phyloP scores from a whole-genome alignment of 2,329 filamentous ascomycete species.

The Aspergillus sp. region DNA sequence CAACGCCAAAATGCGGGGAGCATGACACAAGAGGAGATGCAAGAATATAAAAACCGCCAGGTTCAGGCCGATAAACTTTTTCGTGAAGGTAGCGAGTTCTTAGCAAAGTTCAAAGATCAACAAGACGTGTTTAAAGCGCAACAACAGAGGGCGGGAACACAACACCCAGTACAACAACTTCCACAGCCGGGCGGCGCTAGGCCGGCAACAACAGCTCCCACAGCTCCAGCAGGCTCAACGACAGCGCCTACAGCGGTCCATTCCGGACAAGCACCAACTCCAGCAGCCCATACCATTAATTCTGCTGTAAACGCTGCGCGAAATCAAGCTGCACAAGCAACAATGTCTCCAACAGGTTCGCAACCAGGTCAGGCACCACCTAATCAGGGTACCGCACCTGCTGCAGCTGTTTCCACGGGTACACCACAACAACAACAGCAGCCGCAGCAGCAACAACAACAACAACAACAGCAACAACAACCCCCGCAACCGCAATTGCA shows the following conservation, averaged over 20 bases:
- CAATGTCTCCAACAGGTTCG: conserved; percentile 37
- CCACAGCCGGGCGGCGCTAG: conserved; percentile 17
- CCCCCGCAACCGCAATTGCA: conserved; percentile 20
- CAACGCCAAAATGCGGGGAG: conserved; percentile 41
- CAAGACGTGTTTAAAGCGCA: conserved; percentile 46
- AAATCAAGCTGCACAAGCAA: conserved; percentile 38
- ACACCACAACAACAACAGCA: conserved; percentile 18
- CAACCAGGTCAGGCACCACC: conserved; percentile 33
- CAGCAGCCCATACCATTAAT: conserved; percentile 48
- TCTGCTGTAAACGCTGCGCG: conserved; percentile 48
- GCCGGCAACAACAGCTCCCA: conserved; percentile 19
- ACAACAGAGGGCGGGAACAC: conserved; percentile 29
- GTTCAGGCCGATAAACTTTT: conserved; percentile 40
- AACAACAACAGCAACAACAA: conserved; percentile 26
- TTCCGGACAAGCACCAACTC: conserved; percentile 34
- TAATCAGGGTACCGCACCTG: conserved; percentile 27
- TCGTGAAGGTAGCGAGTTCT: conserved; percentile 46
- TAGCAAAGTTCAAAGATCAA: conserved; percentile 50
- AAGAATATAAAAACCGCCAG: conserved; percentile 45
- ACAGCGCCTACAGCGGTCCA: conserved; percentile 29
- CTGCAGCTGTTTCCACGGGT: conserved; percentile 23
- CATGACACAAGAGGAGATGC: conserved; percentile 43
- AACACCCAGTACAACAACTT: conserved; percentile 18
- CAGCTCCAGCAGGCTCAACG: conserved; percentile 22
- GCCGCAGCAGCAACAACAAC: conserved; percentile 23